Base-by-base conservation (phyloP, 495 filamentous ascomycete species). In the Trichoderma erinaceum region DNA sequence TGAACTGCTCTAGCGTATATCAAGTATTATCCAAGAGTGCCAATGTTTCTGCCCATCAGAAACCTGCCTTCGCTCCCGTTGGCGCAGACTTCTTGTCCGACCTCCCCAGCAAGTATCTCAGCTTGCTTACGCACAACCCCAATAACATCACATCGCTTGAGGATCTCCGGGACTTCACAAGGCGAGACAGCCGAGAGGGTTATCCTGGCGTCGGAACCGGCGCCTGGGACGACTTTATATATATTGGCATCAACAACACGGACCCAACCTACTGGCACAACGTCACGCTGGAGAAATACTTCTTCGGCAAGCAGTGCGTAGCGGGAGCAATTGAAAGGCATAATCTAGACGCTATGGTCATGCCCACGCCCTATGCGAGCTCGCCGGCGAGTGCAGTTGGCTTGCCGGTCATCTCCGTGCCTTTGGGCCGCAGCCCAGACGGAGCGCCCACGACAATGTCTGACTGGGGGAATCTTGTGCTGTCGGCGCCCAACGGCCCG, bases 121-220 rank as follows among this genome's bases (percentile, higher is more conserved):
- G 79, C 27, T 68, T 77, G 50, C 74, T 87, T 25, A 73, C 70
- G 6, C 65, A 41, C 46, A 86, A 86, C 68, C 85, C 84, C 0
- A 70, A 82, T 70, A 76, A 80, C 58, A 72, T 86, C 69, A 70
- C 69, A 12, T 74, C 66, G 3, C 66, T 82, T 4, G 38, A 67
- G 35, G 74, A 76, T 65, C 23, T 80, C 10, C n/a, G 44, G 29
- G 69, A 68, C 18, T 84, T 75, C 63, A 83, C 79, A 0, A 72
- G 75, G 11, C 16, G 44, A 0, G 50, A 58, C 66, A 58, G 48
- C 21, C 48, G 65, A 6, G 75, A 75, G 56, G 65, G 66, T 2
- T 78, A 73, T 68, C 78, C 80, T 1, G 44, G 73, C 11, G 67
- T 74, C 41, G 71, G 81, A 21, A 80, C 75, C 4, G 70, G 58